Percentiles rank a stretch among this genome's conserved stretches.
These are phyloP conservation scores for Sordaria brevicollis DNA, from an alignment of 495 filamentous ascomycete species.

Conservation along the genomic window DNA sequence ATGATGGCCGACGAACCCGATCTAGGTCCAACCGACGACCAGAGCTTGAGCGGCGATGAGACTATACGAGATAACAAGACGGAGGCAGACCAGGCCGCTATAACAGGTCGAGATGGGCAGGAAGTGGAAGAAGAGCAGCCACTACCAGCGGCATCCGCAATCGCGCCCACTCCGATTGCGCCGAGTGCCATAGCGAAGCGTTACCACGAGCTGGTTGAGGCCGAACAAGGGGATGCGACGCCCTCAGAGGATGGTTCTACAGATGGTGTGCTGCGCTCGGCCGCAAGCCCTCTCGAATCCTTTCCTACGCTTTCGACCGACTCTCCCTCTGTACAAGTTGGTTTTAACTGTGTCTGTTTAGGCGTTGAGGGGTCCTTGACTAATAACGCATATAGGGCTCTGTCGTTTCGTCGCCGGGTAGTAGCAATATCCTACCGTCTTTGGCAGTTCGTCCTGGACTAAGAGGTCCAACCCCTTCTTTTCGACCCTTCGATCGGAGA, in stretches of 20 bases:
- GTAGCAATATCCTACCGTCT: conserved; percentile 49
- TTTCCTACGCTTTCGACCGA: conserved; percentile 72
- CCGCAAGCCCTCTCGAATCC: conserved; percentile 39
- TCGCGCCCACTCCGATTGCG: conserved; percentile 8
- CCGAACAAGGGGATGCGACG: conserved; percentile 23
- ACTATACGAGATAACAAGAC: conserved; percentile 31
- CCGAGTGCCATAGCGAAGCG: conserved; percentile 31
- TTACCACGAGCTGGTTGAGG: conserved; percentile 34
- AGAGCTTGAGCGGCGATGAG: conserved; percentile 27
- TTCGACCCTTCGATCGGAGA: conserved; percentile 86
- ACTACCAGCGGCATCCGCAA: conserved; percentile 13
- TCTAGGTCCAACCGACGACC: conserved; percentile 19
- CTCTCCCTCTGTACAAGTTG: conserved; percentile 77
- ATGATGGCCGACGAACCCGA: conserved; percentile 33
- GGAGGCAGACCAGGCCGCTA: conserved; percentile 30
- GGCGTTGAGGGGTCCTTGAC: conserved; percentile 3
- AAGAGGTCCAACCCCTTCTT: conserved; percentile 60
- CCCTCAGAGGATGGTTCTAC: conserved; percentile 37
- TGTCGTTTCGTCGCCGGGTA: conserved; percentile 62
- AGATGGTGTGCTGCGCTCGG: conserved; percentile 27
- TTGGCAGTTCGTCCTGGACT: conserved; percentile 36
- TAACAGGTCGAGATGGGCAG: not conserved
- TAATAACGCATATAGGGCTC: conserved; percentile 56
- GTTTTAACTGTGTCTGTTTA: conserved; percentile 10
- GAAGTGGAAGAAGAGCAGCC: conserved; percentile 26